A percentile compares a stretch with the other conserved stretches of the same genome.
Conservation (phyloP, 371 early-diverging fungal genomes). For the Mucor indicus region DNA sequence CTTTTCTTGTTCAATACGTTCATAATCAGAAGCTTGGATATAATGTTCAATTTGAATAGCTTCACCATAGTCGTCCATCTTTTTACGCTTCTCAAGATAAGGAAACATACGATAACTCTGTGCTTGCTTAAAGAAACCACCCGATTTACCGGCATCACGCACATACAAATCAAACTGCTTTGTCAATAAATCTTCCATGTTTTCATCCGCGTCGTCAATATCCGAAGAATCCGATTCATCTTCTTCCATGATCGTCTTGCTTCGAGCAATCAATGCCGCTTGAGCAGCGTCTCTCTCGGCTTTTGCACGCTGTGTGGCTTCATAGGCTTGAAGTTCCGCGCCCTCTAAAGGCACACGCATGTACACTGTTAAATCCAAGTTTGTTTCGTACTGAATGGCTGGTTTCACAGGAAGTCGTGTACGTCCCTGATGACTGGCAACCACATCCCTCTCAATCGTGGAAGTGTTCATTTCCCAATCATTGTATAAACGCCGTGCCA, state of each 20-base stretch:
- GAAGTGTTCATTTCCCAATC: slow-evolving; percentile 53
- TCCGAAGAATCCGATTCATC: slow-evolving; percentile 67
- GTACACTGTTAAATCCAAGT: slow-evolving; percentile 34
- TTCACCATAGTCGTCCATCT: slow-evolving; percentile 95
- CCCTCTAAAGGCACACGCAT: slow-evolving; percentile 84
- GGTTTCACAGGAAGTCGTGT: slow-evolving; percentile 38
- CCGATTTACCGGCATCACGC: slow-evolving; percentile 62
- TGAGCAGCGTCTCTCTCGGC: slow-evolving; percentile 74
- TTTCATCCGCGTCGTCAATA: slow-evolving; percentile 62
- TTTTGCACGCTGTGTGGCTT: slow-evolving; percentile 58
- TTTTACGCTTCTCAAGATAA: slow-evolving; percentile 71
- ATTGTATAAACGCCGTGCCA: slow-evolving; percentile 70
- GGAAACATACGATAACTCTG: slow-evolving; percentile 91
- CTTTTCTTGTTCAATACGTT: slow-evolving; percentile 32
- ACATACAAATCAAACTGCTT: slow-evolving; percentile 79
- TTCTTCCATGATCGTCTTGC: slow-evolving; percentile 70
- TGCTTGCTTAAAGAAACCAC: slow-evolving; percentile 78
- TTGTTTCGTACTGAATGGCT: slow-evolving; percentile 48
- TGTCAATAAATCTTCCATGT: slow-evolving; percentile 51
- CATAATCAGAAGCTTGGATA: slow-evolving; percentile 51
- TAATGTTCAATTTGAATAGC: slow-evolving; percentile 77
- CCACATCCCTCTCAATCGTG: neutral
- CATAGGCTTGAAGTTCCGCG: slow-evolving; percentile 72
- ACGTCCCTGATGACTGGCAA: neutral
- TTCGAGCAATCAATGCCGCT: slow-evolving; percentile 66